These are phyloP conservation scores for Limonomyces culmigenus DNA, from an alignment of 1,284 basidiomycete genomes.

Conservation along the genomic window DNA sequence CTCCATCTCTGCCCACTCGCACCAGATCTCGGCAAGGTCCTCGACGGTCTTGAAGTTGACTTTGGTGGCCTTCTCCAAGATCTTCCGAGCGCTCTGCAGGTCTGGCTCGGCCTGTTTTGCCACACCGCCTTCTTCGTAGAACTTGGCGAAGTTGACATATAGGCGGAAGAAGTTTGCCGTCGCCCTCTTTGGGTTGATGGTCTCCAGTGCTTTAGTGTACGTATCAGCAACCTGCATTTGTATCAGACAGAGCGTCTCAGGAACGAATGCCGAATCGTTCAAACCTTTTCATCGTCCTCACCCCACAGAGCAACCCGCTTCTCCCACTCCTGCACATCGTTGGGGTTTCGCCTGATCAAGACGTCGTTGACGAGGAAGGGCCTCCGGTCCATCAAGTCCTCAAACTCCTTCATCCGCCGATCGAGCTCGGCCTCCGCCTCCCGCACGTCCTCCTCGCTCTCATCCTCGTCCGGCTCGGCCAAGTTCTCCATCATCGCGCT, in stretches of 20 bases:
- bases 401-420: constrained; percentile 82
- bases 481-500: constrained; percentile 84
- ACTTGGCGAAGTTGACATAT: constrained; percentile 92
- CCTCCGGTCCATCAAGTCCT: constrained; percentile 86
- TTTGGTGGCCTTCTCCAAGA: constrained; percentile 83
- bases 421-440: constrained; percentile 84
- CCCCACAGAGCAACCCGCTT: constrained; percentile 92
- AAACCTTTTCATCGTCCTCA: constrained; percentile 80
- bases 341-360: constrained; percentile 82
- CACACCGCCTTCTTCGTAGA: constrained; percentile 91
- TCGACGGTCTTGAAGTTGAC: constrained; percentile 93
- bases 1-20: constrained; percentile 98
- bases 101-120: constrained; percentile 67
- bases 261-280: neutral
- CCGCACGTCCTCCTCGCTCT: constrained; percentile 61
- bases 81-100: constrained; percentile 75
- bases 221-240: constrained; percentile 68
- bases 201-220: constrained; percentile 80
- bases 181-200: constrained; percentile 79
- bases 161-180: constrained; percentile 84
- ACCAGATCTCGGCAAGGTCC: constrained; percentile 97
- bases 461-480: constrained; percentile 44
- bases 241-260: constrained; percentile 2
- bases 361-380: constrained; percentile 98
- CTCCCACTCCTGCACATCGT: constrained; percentile 99